Percentiles rank a stretch among this genome's conserved stretches.
These are phyloP conservation scores for Oryza australiensis DNA, from an alignment of 176 grass and related monocot genomes.

Conservation along the genomic window DNA sequence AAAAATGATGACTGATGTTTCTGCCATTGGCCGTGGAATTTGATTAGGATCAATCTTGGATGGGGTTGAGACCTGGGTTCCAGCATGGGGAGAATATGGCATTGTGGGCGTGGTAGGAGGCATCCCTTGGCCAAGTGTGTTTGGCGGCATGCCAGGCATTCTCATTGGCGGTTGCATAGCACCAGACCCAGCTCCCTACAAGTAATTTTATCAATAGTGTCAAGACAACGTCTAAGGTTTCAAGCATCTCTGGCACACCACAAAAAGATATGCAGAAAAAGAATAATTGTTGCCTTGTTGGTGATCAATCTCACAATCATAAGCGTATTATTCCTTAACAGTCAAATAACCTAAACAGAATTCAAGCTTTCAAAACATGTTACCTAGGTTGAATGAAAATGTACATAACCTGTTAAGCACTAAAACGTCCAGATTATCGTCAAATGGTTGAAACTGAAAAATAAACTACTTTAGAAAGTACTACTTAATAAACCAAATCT, in stretches of 20 bases:
- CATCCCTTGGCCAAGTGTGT: constrained; percentile 48
- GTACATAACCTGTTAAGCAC: not conserved
- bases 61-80: constrained; percentile 60
- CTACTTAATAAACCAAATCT: not conserved
- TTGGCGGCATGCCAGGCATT: constrained; percentile 49
- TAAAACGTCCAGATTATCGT: not conserved
- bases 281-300: not conserved
- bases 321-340: not conserved
- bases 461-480: constrained; percentile 3
- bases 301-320: not conserved
- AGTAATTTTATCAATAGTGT: constrained; percentile 31
- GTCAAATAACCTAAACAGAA: not conserved
- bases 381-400: not conserved
- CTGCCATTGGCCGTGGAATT: constrained; percentile 73
- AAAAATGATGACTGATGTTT: constrained; percentile 57
- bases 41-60: constrained; percentile 93
- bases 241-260: not conserved
- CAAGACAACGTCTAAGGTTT: not conserved
- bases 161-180: constrained; percentile 40
- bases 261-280: not conserved
- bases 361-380: constrained; percentile 12
- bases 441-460: not conserved
- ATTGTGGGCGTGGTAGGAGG: constrained; percentile 50
- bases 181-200: constrained; percentile 46
- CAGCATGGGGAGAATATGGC: constrained; percentile 67